These are phyloP conservation scores for Solanum hybrid DNA, from an alignment of 305 asterid genomes.

Conservation along the genomic window DNA sequence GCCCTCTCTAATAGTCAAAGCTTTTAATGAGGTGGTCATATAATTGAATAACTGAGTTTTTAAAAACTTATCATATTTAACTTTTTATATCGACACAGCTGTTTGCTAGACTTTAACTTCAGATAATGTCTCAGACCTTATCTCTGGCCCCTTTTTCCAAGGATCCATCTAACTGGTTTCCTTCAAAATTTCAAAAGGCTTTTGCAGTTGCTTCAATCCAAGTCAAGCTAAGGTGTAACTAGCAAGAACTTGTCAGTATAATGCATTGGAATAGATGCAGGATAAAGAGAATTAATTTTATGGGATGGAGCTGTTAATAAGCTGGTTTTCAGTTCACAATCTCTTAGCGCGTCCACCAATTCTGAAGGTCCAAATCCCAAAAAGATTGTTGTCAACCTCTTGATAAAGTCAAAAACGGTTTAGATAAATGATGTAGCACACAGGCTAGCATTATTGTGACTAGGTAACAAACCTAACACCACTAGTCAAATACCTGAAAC, in stretches of 20 bases:
- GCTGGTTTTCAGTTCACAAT: background rate
- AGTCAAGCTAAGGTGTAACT: background rate
- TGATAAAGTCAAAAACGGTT: background rate
- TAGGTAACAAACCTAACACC: background rate
- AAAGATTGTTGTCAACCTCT: background rate
- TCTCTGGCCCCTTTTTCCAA: background rate
- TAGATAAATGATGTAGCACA: background rate
- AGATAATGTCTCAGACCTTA: background rate
- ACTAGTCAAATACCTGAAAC: background rate
- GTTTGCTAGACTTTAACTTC: background rate
- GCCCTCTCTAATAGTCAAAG: background rate
- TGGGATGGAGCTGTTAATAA: background rate
- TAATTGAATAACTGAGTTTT: background rate
- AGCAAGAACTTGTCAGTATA: background rate
- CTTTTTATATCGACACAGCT: background rate
- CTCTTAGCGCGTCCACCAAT: background rate
- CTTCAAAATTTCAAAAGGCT: background rate
- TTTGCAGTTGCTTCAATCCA: background rate
- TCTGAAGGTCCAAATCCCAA: background rate
- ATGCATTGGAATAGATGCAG: background rate
- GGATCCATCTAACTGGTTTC: background rate
- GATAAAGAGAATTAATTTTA: background rate
- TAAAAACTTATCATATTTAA: background rate
- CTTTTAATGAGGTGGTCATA: background rate
- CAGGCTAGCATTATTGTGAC: background rate